Evolutionary conservation across 78 protist genomes (phyloP).

Genomic region (Parvularia atlantis): DNA sequence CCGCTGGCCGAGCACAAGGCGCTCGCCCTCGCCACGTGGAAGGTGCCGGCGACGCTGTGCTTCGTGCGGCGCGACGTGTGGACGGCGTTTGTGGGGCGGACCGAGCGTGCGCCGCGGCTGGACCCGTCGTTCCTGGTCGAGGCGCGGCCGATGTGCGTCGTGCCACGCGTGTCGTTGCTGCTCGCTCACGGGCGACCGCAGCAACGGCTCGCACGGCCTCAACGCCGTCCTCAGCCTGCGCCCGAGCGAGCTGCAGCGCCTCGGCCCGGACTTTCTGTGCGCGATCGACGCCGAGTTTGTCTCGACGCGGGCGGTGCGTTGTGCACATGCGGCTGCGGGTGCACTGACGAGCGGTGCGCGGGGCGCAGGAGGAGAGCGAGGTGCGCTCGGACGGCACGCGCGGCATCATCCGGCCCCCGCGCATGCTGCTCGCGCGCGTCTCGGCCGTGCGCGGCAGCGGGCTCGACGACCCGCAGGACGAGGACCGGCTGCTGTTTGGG

Average conservation of each 20-base stretch:
- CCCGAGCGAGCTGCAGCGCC: too few species aligned
- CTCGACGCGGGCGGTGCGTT: constrained; percentile 35
- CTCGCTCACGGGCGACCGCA: constrained; percentile 26
- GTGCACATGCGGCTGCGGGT: background rate
- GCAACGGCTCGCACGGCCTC: too few species aligned
- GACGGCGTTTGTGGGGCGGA: background rate
- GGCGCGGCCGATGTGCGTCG: background rate
- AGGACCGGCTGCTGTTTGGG: too few species aligned
- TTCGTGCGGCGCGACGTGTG: background rate
- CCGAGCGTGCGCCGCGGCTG: background rate
- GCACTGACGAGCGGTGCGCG: background rate
- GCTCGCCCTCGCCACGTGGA: constrained; percentile 26
- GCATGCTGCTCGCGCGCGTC: constrained; percentile 61
- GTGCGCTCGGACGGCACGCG: constrained; percentile 42
- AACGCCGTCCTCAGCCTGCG: too few species aligned
- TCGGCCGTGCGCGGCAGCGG: constrained; percentile 39
- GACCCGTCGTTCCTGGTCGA: background rate
- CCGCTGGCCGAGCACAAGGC: constrained; percentile 28
- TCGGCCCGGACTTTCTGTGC: constrained; percentile 20
- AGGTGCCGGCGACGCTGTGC: constrained; percentile 7
- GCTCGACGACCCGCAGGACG: too few species aligned
- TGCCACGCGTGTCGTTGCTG: constrained; percentile 10
- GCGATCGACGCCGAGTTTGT: constrained; percentile 83
- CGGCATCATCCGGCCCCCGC: constrained; percentile 48
- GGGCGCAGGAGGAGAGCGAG: constrained; percentile 27